These are phyloP conservation scores for Trametes gibbosa DNA, from an alignment of 768 basidiomycete genomes.

Conservation along the genomic window DNA sequence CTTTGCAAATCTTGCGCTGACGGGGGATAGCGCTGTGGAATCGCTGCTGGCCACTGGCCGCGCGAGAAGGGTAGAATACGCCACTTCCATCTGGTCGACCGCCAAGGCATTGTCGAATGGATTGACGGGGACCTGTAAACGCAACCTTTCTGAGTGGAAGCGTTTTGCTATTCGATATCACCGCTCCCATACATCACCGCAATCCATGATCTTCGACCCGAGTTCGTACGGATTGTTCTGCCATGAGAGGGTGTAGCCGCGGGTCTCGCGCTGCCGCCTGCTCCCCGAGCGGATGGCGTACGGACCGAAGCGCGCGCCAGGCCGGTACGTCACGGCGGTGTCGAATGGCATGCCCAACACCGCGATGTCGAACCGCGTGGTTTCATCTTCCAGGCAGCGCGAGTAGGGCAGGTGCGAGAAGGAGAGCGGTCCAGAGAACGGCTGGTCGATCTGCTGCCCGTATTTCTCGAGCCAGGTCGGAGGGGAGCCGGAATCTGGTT, in stretches of 20 bases:
- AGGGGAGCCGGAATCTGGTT: background rate
- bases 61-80: conserved; percentile 73
- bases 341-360: conserved; percentile 81
- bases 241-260: conserved; percentile 73
- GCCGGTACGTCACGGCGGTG: conserved; percentile 50
- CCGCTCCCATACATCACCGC: conserved; percentile 63
- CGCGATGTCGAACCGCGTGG: conserved; percentile 65
- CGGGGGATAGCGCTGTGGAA: background rate
- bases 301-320: conserved; percentile 85
- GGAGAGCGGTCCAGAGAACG: conserved; percentile 76
- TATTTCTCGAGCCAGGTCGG: conserved; percentile 71
- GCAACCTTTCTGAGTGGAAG: background rate
- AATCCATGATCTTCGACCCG: conserved; percentile 67
- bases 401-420: conserved; percentile 82
- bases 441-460: conserved; percentile 68
- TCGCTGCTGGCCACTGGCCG: conserved; percentile 42
- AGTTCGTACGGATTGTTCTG: conserved; percentile 58
- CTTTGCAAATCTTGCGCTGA: conserved; percentile 40
- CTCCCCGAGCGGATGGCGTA: conserved; percentile 81
- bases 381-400: conserved; percentile 63
- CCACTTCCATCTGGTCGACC: conserved; percentile 83
- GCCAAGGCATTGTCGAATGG: conserved; percentile 84
- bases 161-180: background rate
- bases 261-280: conserved; percentile 58
- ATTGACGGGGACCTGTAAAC: conserved; percentile 61